Evolutionary conservation across 306 rosid species (phyloP), one percentile per base, ranked within the genome.

Genomic region (Adenanthera pavonina): DNA sequence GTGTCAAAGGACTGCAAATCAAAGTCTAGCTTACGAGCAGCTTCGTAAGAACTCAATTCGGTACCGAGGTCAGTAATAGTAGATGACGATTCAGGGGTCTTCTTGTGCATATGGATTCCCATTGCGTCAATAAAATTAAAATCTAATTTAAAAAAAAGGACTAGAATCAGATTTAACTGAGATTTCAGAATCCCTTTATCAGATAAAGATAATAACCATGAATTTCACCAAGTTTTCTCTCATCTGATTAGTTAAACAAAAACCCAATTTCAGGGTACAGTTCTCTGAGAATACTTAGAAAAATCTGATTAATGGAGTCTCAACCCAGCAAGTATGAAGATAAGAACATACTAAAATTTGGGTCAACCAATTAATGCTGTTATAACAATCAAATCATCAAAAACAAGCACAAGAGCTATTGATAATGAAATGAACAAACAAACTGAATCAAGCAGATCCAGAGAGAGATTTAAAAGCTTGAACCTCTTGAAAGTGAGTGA

Each of bases 91-190:
- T 77, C 87, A 65, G 74, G 75, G 34, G 69, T 36, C 84, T 75
- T 92, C 84, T 90, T 92, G 95, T 97, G 91, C 82, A 92, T 44
- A 72, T 80, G 85, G 44, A 84, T 48, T 70, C 97, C 98, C 98
- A 94, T 94, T 72, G 78, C 89, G 78, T 75, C 68, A 68, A 52
- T 6, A 25, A 33, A 61, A 33, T 30, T 53, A 53, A 44, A 78
- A 84, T 77, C 85, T 67, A 25, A 25, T 25, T 76, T 10, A 49
- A 66, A 33, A 51, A 67, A 74, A 64, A 3, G 65, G 59, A 14
- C 30, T 25, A 81, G 49, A 82, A 81, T 72, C 83, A 80, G 46
- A 38, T 59, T 72, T 68, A 69, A 82, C 78, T 66, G 51, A 80
- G 56, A 64, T 80, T 80, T 66, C 56, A 80, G 53, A 82, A 72